Percentiles rank a stretch among this genome's conserved stretches.
Evolutionary conservation across 2,329 filamentous ascomycete species (phyloP).

Genomic region (Neonectria neomacrospora): DNA sequence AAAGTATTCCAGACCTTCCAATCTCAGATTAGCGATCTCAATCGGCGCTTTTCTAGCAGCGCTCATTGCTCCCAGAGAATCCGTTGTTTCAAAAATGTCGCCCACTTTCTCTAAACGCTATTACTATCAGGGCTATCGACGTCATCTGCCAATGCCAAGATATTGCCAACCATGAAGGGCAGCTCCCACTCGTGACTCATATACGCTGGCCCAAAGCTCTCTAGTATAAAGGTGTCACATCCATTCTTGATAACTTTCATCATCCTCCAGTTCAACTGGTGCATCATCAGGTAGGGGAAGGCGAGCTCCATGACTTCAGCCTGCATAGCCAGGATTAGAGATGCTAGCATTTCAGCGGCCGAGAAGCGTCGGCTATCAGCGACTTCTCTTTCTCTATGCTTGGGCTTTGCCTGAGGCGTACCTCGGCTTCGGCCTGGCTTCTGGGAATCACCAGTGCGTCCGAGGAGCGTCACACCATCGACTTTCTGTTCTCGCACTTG

Average conservation of each 20-base stretch:
- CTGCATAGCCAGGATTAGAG: slow-evolving; percentile 49
- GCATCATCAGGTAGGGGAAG: slow-evolving; percentile 36
- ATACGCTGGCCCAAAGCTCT: not conserved
- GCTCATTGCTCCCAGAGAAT: not conserved
- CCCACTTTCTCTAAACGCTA: not conserved
- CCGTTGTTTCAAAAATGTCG: not conserved
- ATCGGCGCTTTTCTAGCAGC: too few species aligned
- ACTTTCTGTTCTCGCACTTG: slow-evolving; percentile 40
- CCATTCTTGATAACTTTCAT: not conserved
- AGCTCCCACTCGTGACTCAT: not conserved
- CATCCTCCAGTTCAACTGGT: not conserved
- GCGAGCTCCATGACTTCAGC: slow-evolving; percentile 51
- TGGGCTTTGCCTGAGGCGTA: not conserved
- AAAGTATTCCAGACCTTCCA: too few species aligned
- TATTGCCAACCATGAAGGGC: not conserved
- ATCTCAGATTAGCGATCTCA: too few species aligned
- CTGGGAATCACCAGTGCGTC: slow-evolving; percentile 33
- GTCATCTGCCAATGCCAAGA: not conserved
- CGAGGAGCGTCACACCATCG: slow-evolving; percentile 23
- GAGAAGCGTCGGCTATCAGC: slow-evolving; percentile 14
- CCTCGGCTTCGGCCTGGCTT: not conserved
- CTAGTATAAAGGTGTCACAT: not conserved
- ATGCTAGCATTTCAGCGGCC: slow-evolving; percentile 45
- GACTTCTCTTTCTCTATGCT: not conserved
- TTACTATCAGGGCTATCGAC: not conserved